Base-by-base conservation (phyloP, 2,329 filamentous ascomycete species). In the Monosporascus sp. region DNA sequence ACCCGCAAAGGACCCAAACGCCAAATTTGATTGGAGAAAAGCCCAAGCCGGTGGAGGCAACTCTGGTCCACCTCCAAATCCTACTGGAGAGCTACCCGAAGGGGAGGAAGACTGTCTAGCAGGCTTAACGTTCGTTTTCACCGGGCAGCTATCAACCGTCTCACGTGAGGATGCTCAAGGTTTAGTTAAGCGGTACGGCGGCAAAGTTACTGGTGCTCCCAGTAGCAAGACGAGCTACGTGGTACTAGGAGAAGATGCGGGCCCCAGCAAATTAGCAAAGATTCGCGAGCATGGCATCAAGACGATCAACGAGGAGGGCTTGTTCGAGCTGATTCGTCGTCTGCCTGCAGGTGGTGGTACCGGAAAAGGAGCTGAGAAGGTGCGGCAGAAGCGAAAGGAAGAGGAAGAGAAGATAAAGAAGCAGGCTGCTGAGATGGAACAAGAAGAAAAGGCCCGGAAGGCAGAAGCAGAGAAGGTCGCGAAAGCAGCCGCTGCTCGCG, bases 161-260 rank as follows among this genome's bases (percentile, higher is more conserved):
- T 86, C 88, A 45, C 85, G 94, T 56, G 91, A 96, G 6, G 91
- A 96, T 62, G 93, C 84, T 1, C 87, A 92, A 60, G 85, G 82
- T 44, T 76, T 99, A 18, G 90, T 97, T 53, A 99, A 99, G 70
- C 85, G 87, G 57, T 95, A 97, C 68, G 95, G 94, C 43, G 94
- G 94, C 50, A 97, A 96, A 72, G 86, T 96, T 24, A 96, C 88
- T 9, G 78, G 77, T 9, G 86, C 84, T 5, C 94, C 95, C 20
- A 97, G 93, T 67, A 88, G 86, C 65, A 97, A 96, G 72, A 99
- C 95, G 1, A 94, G 82, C 65, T 99, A 90, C 66, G 91, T 99
- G 46, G 89, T 99, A 17, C 80, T 99, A 3, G 94, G 94, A 44
- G 81, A 81, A 25, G 94, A 97, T 69, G 94, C 95, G 24, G 94